A percentile compares a stretch with the other conserved stretches of the same genome.
Evolutionary conservation across 306 rosid genomes (phyloP).

Genomic region (Prunus campanulata): DNA sequence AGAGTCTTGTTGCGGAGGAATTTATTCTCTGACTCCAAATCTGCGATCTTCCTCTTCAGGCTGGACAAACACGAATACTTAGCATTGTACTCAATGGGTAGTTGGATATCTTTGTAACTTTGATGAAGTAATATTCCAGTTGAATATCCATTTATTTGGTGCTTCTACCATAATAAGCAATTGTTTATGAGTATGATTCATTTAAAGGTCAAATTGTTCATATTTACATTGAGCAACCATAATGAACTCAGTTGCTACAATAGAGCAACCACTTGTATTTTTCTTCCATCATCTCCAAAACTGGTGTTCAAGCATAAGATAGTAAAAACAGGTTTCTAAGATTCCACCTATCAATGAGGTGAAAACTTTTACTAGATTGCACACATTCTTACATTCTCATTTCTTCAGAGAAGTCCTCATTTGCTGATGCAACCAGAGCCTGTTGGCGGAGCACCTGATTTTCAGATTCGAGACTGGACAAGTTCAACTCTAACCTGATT

Average conservation of each 20-base stretch:
- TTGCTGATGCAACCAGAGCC: conserved; percentile 69
- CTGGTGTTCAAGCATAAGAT: background rate
- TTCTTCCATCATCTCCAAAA: background rate
- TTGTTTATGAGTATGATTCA: background rate
- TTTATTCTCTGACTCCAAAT: conserved; percentile 70
- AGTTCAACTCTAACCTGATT: conserved; percentile 65
- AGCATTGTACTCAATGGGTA: conserved; percentile 5
- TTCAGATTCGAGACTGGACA: conserved; percentile 82
- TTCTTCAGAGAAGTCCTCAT: conserved; percentile 74
- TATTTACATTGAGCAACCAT: background rate
- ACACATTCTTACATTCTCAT: conserved; percentile 46
- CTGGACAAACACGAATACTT: conserved; percentile 31
- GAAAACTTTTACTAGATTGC: background rate
- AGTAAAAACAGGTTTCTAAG: background rate
- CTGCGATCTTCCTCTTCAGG: conserved; percentile 58
- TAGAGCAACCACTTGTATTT: background rate
- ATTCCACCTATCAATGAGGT: background rate
- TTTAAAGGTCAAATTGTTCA: background rate
- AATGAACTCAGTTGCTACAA: too few relatives aligned
- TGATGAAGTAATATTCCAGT: background rate
- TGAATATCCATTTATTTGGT: background rate
- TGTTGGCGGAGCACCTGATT: conserved; percentile 85
- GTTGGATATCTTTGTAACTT: background rate
- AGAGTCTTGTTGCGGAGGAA: conserved; percentile 46
- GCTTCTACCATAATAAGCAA: background rate